Percentiles rank a stretch among this genome's conserved stretches.
These are phyloP conservation scores for Solanum pinnatisectum DNA, from an alignment of 257 asterid genomes.

Conservation along the genomic window DNA sequence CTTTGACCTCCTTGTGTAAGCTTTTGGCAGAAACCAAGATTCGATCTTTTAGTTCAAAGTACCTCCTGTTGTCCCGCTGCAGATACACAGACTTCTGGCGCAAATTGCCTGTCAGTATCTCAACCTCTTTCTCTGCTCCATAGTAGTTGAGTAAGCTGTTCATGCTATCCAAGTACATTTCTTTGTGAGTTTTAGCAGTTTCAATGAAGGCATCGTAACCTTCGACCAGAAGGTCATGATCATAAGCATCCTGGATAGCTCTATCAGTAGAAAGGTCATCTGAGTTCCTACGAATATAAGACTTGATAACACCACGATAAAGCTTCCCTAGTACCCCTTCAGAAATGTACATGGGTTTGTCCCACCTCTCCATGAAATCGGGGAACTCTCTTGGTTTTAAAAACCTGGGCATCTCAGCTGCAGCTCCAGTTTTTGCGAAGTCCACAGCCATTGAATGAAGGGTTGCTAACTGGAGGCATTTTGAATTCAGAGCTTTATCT, in stretches of 20 bases:
- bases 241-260: constrained; percentile 38
- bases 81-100: constrained; percentile 46
- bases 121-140: constrained; percentile 69
- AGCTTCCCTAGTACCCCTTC: constrained; percentile 68
- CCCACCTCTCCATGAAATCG: constrained; percentile 91
- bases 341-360: constrained; percentile 71
- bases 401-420: constrained; percentile 83
- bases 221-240: constrained; percentile 50
- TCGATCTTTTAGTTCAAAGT: constrained; percentile 72
- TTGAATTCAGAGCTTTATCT: constrained; percentile 59
- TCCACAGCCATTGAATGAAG: constrained; percentile 99
- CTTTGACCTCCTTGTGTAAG: constrained; percentile 64
- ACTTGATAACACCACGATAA: constrained; percentile 47
- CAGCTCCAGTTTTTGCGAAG: constrained; percentile 87
- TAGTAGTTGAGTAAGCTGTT: constrained; percentile 42
- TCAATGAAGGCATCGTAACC: constrained; percentile 43
- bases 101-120: constrained; percentile 74
- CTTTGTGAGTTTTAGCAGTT: constrained; percentile 54
- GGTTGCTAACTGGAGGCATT: constrained; percentile 76
- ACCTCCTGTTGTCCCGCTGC: constrained; percentile 74
- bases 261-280: neutral
- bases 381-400: constrained; percentile 78
- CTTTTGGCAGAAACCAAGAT: constrained; percentile 60
- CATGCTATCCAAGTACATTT: constrained; percentile 52
- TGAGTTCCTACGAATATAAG: constrained; percentile 9